These are phyloP conservation scores for Lactarius indigo DNA, from an alignment of 768 basidiomycete genomes.

Conservation along the genomic window DNA sequence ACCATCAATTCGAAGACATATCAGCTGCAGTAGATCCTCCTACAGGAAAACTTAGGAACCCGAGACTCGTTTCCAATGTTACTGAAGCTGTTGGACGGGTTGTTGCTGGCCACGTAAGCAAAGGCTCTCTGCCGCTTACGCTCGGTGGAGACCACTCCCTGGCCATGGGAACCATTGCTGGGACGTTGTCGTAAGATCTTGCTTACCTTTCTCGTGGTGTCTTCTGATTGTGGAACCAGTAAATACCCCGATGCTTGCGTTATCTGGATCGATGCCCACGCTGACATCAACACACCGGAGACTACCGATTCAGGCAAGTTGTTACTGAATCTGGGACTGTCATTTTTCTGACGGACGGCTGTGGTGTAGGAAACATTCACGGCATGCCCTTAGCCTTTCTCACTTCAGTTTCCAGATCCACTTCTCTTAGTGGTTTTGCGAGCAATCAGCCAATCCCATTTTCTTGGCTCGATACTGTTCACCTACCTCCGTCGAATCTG, in stretches of 20 bases:
- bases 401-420: conserved; percentile 33
- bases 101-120: conserved; percentile 71
- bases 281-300: conserved; percentile 90
- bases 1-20: conserved; percentile 83
- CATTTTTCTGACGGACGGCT: background rate
- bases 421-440: background rate
- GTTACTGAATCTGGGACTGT: background rate
- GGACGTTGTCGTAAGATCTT: conserved; percentile 64
- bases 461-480: conserved; percentile 56
- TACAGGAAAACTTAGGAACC: conserved; percentile 88
- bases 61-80: conserved; percentile 80
- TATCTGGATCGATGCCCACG: conserved; percentile 96
- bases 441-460: conserved; percentile 31
- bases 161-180: conserved; percentile 93
- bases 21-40: conserved; percentile 63
- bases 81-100: conserved; percentile 71
- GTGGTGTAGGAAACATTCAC: conserved; percentile 78
- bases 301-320: conserved; percentile 69
- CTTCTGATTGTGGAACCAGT: conserved; percentile 35
- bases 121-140: conserved; percentile 82
- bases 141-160: conserved; percentile 96
- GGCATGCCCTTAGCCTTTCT: conserved; percentile 99
- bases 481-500: conserved; percentile 65
- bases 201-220: conserved; percentile 10
- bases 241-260: conserved; percentile 78